Evolutionary conservation across 1,284 basidiomycete genomes (phyloP), one percentile per base, ranked within the genome.

Genomic region (Marasmius sp.): DNA sequence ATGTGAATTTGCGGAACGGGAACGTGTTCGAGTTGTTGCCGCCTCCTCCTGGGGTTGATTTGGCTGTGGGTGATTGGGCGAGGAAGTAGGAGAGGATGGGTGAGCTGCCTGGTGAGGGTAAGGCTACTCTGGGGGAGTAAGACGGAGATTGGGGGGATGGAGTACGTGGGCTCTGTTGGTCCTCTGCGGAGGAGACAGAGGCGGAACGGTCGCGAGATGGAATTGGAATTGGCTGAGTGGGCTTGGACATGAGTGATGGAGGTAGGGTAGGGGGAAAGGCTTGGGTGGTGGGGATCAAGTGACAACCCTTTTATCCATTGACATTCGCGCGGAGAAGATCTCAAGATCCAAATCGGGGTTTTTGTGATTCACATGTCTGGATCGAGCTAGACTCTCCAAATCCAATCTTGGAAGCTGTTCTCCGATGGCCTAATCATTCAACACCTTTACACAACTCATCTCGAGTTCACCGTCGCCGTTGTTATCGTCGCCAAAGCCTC

Each of bases 61-160:
- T 7, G 49, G 82, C 6, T 4, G 55, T 78, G 18, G 88, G 86
- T 3, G 87, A 84, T 63, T 87, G 83, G 57, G 81, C 79, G 57
- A 91, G 73, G 72, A 89, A 87, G 71, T 88, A 87, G 55, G 85
- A 85, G 57, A 92, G 73, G 63, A 92, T 86, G 53, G 90, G 88
- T 2, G 90, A 90, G 12, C 80, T 81, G 12, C 83, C 80, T 3
- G 87, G 81, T 3, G 85, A 84, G 11, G 80, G 74, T 53, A 83
- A 75, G n/a, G 77, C 72, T 56, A 85, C 72, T 57, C 77, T 82
- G 77, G 6, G 79, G 75, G 63, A 64, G 69, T 8, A 62, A 48
- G 80, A 66, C 22, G 54, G 54, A 57, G 80, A 74, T 67, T 76
- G 62, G 48, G 85, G 76, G n/a, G n/a, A n/a, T n/a, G n/a, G n/a